Percentiles rank a stretch among this genome's conserved stretches.
Conservation (phyloP, 805 yeast species). For the Blastobotrys attinorum region DNA sequence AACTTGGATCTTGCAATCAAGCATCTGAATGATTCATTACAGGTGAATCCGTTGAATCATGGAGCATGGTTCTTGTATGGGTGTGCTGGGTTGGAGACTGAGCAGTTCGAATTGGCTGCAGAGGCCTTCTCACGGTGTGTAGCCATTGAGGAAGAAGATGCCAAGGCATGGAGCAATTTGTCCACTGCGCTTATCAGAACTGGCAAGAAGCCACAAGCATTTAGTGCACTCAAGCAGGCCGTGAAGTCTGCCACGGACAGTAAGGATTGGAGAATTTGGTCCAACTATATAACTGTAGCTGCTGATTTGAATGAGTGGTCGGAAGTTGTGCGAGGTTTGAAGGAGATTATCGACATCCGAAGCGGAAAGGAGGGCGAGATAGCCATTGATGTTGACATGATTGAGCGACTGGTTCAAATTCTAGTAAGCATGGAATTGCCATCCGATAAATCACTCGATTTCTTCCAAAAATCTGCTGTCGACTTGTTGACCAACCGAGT, state of each 20-base stretch:
- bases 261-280: slow-evolving; percentile 85
- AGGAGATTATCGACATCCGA: slow-evolving; percentile 49
- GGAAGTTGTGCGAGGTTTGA: slow-evolving; percentile 73
- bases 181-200: slow-evolving; percentile 66
- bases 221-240: slow-evolving; percentile 77
- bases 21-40: slow-evolving; percentile 68
- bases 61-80: slow-evolving; percentile 93
- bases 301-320: slow-evolving; percentile 80
- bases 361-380: slow-evolving; percentile 52
- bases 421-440: slow-evolving; percentile 48
- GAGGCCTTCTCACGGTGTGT: slow-evolving; percentile 92
- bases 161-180: slow-evolving; percentile 86
- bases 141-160: slow-evolving; percentile 68
- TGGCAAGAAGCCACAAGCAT: slow-evolving; percentile 68
- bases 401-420: slow-evolving; percentile 64
- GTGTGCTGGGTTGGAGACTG: slow-evolving; percentile 72
- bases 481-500: slow-evolving; percentile 63
- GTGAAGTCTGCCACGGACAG: slow-evolving; percentile 56
- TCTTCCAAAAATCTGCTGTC: slow-evolving; percentile 61
- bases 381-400: slow-evolving; percentile 64
- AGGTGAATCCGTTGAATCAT: slow-evolving; percentile 61
- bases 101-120: slow-evolving; percentile 67
- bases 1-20: slow-evolving; percentile 47
- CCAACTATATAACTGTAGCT: slow-evolving; percentile 77
- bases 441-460: slow-evolving; percentile 30